Evolutionary conservation across 495 filamentous ascomycete genomes (phyloP), one percentile per base, ranked within the genome.

Genomic region (Bombardia bombarda): DNA sequence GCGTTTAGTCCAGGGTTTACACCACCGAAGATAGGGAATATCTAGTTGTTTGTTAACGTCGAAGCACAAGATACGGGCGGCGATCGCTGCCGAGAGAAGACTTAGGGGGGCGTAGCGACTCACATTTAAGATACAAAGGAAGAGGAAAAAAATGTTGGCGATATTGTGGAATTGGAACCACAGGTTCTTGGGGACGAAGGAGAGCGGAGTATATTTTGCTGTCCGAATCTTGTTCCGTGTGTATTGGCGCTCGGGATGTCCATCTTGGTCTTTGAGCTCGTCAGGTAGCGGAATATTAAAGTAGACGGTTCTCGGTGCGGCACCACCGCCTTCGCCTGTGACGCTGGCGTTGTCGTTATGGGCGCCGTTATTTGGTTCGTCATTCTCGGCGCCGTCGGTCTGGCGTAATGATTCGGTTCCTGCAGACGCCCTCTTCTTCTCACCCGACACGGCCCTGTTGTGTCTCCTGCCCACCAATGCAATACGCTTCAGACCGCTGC

Each of bases 111-210:
- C 28, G 2, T 16, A 17, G 32, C 17, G 32, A 75, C 89, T 63
- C 81, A 97, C 93, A 50, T 81, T 77, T 43, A 99, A 78, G 58
- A 99, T 90, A 61, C 95, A 90, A 48, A 92, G 77, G 66, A 96
- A 95, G 42, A 97, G 72, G 73, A 99, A 99, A 64, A 95, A 99
- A 30, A 97, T 80, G 63, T 97, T 99, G 41, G 93, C 93, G 51
- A 99, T 86, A 62, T 97, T 97, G 66, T 97, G 90, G 60, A 99
- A 97, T 62, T 99, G 93, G 45, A 92, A 82, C 75, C 80, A 99
- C 42, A 97, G 60, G 62, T 99, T 95, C 66, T 97, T 96, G 8
- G 93, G 93, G n/a, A 97, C 64, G 68, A 99, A 99, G 50, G 84
- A 93, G 40, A 99, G 65, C 12, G 93, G 80, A 3, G 93, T 97